Percentiles rank a stretch among this genome's conserved stretches.
These are phyloP conservation scores for Zychaea mexicana DNA, from an alignment of 371 early-diverging fungal species.

Conservation along the genomic window DNA sequence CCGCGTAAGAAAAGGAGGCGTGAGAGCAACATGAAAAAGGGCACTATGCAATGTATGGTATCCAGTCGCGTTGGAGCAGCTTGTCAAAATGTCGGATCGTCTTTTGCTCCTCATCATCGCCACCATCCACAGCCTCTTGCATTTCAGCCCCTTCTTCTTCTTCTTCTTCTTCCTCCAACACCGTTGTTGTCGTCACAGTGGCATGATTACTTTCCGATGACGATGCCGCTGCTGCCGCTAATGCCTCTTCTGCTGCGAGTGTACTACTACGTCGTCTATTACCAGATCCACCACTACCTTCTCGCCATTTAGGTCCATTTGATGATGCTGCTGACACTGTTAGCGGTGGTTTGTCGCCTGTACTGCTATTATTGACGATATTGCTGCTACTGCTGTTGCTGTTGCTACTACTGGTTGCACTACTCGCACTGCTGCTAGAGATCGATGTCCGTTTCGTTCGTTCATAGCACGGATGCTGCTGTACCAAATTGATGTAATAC, in stretches of 20 bases:
- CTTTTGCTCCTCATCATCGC: slow-evolving; percentile 30
- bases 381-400: slow-evolving; percentile 24
- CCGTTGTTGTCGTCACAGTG: neutral
- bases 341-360: neutral
- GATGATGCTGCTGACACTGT: slow-evolving; percentile 8
- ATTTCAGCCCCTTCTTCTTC: slow-evolving; percentile 9
- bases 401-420: slow-evolving; percentile 13
- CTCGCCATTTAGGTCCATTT: neutral
- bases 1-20: neutral
- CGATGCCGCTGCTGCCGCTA: neutral
- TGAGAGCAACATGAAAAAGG: neutral
- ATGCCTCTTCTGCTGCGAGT: neutral
- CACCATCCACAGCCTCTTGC: neutral
- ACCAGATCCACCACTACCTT: neutral
- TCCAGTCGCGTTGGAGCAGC: slow-evolving; percentile 34
- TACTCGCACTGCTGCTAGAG: neutral
- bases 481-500: slow-evolving; percentile 82
- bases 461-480: slow-evolving; percentile 64
- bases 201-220: neutral
- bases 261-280: slow-evolving; percentile 18
- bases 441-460: slow-evolving; percentile 11
- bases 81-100: slow-evolving; percentile 47
- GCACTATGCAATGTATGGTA: slow-evolving; percentile 50
- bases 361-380: neutral
- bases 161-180: neutral